Evolutionary conservation across 768 basidiomycete species (phyloP), one percentile per base, ranked within the genome.

Genomic region (Gelatoporia subvermispora): DNA sequence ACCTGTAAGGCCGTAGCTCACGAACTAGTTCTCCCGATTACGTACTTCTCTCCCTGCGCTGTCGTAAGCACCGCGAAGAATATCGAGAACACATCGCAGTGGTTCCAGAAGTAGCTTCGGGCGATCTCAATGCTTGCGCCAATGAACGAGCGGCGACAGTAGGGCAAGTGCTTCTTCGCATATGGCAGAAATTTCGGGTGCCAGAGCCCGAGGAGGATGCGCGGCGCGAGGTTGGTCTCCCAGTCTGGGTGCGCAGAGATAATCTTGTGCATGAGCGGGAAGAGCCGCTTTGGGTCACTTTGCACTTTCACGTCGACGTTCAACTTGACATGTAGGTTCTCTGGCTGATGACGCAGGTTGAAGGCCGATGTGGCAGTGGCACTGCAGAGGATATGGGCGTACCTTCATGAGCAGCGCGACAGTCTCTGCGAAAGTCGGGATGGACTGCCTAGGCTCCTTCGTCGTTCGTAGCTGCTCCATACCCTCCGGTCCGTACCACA

Each of bases 251-350:
- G 79, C 7, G 72, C 58, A 13, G 78, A 72, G 50, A 95, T 81
- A 49, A 76, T 72, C 35, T 67, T 65, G 68, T 88, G 76, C 81
- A 96, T 91, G 38, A 93, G 71, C 21, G 68, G 62, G 70, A 94
- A 96, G 24, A 95, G 76, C n/a, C 78, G 79, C 48, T 81, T 82
- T 0, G 95, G 93, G 61, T 93, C 83, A 62, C 96, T 98, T 61
- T 92, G 84, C 22, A 85, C 78, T 69, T 99, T 99, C 63, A 96
- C 89, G 64, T 98, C 95, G 52, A 97, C 79, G 72, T 97, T 82
- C 60, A 87, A 84, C 53, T 79, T 79, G 62, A 85, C 81, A 51
- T 87, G 85, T 31, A 69, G 73, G 66, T 89, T 88, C 68, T 87
- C 84, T 38, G 84, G 82, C 84, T 86, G 47, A 8, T 28, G 38